Percentiles rank a stretch among this genome's conserved stretches.
These are phyloP conservation scores for Haplosporangium gracile DNA, from an alignment of 192 early-diverging fungal genomes.

Conservation along the genomic window DNA sequence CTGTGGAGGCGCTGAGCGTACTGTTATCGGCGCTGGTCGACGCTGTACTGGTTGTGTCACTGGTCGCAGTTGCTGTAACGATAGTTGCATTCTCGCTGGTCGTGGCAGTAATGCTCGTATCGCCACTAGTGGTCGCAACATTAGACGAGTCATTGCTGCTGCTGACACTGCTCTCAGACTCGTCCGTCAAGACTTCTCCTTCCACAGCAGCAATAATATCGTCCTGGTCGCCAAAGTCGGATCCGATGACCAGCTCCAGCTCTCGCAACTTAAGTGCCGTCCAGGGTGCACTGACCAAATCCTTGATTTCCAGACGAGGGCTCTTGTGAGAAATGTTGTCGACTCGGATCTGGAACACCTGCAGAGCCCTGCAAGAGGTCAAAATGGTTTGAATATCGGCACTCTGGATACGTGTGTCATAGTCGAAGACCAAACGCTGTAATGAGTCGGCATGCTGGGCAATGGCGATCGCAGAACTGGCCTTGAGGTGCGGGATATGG, in stretches of 20 bases:
- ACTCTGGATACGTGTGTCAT: constrained; percentile 2
- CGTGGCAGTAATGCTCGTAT: background rate
- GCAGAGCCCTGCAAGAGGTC: background rate
- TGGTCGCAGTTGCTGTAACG: background rate
- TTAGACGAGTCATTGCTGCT: background rate
- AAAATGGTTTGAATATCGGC: background rate
- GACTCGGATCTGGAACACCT: constrained; percentile 1
- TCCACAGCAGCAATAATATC: background rate
- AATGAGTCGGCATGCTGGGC: background rate
- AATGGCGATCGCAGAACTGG: background rate
- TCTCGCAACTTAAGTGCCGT: constrained; percentile 5
- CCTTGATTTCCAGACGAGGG: background rate
- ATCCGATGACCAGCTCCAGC: constrained; percentile 1
- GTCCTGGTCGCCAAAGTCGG: background rate
- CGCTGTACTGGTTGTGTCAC: background rate
- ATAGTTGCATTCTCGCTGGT: background rate
- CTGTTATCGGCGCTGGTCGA: background rate
- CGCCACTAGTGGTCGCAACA: background rate
- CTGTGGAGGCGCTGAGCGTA: background rate
- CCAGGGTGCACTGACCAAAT: constrained; percentile 4
- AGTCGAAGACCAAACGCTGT: background rate
- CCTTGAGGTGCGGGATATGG: background rate
- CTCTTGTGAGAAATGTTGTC: constrained; percentile 3
- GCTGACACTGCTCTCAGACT: background rate
- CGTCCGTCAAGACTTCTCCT: background rate